Conservation (phyloP, 345 rosid species). For the Turnera subulata region DNA sequence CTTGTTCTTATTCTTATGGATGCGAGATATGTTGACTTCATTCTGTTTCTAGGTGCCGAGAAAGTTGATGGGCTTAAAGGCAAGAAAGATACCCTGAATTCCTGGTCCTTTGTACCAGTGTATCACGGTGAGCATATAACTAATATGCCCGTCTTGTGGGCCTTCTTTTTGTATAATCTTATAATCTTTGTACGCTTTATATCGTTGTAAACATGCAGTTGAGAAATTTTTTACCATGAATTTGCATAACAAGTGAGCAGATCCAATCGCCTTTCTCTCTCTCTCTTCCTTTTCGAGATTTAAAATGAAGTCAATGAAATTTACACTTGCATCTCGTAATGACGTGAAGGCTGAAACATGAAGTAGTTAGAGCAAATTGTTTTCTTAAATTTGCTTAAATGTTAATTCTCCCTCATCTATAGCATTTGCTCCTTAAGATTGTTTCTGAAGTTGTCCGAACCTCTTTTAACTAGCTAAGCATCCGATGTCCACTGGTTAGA, state of each 20-base stretch:
- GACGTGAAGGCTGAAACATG: no score
- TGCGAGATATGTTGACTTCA: no score
- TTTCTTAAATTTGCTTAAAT: no score
- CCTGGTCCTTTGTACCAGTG: not conserved
- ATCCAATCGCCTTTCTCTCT: not conserved
- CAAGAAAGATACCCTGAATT: slow-evolving; percentile 10
- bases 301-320: no score
- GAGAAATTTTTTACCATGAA: slow-evolving; percentile 3
- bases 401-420: no score
- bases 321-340: no score
- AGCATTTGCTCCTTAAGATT: no score
- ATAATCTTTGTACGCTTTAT: slow-evolving; percentile 20
- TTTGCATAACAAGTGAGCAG: not conserved
- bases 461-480: no score
- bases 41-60: slow-evolving; percentile 8
- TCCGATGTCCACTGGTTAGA: no score
- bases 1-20: slow-evolving; percentile 1
- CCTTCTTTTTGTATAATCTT: slow-evolving; percentile 22
- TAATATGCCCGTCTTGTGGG: slow-evolving; percentile 1
- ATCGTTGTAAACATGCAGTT: slow-evolving; percentile 10
- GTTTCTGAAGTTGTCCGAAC: no score
- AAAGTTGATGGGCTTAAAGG: not conserved
- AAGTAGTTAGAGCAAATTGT: no score
- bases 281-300: not conserved
- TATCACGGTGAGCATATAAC: slow-evolving; percentile 16